Evolutionary conservation across 2,329 filamentous ascomycete species (phyloP), one percentile per base, ranked within the genome.

Genomic region (Hymenoscyphus albidus): DNA sequence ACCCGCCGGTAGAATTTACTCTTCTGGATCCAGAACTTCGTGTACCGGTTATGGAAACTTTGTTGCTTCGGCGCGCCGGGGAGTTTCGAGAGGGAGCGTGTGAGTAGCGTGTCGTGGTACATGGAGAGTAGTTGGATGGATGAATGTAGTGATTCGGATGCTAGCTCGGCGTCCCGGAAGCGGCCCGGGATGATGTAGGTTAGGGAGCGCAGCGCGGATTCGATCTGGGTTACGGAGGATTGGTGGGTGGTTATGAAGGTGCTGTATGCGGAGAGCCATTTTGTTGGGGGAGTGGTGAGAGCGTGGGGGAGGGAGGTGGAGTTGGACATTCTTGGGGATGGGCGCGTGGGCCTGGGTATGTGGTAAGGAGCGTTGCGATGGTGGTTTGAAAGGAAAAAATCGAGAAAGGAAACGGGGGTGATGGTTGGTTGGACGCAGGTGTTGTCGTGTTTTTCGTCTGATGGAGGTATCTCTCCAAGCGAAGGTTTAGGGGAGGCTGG

Each of bases 231-330:
- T 62, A 99, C 93, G 65, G 96, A 92, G 74, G 92, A 90, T 67
- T 93, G 88, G 77, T 99, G 99, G 80, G 94, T 95, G 68, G 91
- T 90, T 80, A 99, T 94, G 79, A 98, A 97, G 69, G 95, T 89
- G 73, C 88, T 87, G 78, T 96, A 96, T 79, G 87, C 84, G 69
- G 83, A 79, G 62, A 92, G 80, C 86, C 86, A 91, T 77, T 82
- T 82, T 32, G 87, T 83, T 59, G 88, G 86, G 71, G 87, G 77
- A 7, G 35, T 35, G 54, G 85, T 81, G 58, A 89, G 78, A 67
- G 84, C 77, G 68, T 77, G 78, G 61, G 77, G 77, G 64, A 82
- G 74, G 63, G 32, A 32, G 31, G 57, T 68, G 54, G 62, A 40
- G 44, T 59, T 58, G n/a, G 66, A 59, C 59, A 65, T 67, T 67